Percentiles rank a stretch among this genome's conserved stretches.
These are phyloP conservation scores for Hypocrella siamensis DNA, from an alignment of 2,329 filamentous ascomycete genomes.

Conservation along the genomic window DNA sequence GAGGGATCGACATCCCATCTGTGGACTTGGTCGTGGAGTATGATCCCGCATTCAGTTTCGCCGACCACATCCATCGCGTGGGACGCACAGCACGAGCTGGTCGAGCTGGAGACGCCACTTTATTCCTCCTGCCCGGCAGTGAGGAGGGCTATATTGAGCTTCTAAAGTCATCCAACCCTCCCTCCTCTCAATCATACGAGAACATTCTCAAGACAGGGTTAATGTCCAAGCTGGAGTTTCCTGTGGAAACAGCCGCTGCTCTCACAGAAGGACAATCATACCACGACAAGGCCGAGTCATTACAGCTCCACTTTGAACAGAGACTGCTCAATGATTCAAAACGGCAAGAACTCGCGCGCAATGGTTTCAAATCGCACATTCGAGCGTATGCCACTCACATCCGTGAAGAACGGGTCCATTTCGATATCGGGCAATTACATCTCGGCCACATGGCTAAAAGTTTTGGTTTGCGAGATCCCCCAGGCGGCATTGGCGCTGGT, in stretches of 20 bases:
- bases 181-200: constrained; percentile 35
- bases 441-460: constrained; percentile 88
- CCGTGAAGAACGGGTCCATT: constrained; percentile 67
- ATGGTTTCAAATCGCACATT: constrained; percentile 83
- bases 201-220: constrained; percentile 50
- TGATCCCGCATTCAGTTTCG: constrained; percentile 83
- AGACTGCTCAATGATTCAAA: constrained; percentile 44
- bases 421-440: constrained; percentile 84
- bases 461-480: constrained; percentile 78
- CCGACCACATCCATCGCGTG: constrained; percentile 88
- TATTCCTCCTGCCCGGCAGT: constrained; percentile 80
- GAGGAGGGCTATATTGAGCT: constrained; percentile 84
- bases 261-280: constrained; percentile 25
- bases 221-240: constrained; percentile 41
- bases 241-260: constrained; percentile 50
- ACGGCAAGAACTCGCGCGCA: constrained; percentile 64
- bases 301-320: constrained; percentile 46
- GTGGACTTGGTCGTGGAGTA: constrained; percentile 94
- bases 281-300: constrained; percentile 36
- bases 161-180: constrained; percentile 36
- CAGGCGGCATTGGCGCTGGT: constrained; percentile 59
- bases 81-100: constrained; percentile 91
- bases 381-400: constrained; percentile 91
- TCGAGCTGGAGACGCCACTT: constrained; percentile 66
- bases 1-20: constrained; percentile 87